Base-by-base conservation (phyloP, 1,284 basidiomycete species). In the Irpex lacteus region DNA sequence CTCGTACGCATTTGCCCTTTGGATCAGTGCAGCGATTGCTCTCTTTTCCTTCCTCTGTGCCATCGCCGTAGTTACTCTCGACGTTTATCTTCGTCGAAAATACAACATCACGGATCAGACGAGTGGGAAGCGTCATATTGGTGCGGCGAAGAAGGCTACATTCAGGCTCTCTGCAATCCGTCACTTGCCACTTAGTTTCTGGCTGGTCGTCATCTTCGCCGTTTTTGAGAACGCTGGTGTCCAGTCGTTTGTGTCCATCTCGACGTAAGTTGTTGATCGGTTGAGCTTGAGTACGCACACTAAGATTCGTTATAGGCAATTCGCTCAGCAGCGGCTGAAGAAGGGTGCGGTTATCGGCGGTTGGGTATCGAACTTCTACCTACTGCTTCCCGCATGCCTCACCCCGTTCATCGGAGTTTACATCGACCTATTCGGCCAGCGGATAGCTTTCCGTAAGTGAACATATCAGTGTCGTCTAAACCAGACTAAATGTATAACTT, bases 291-390 rank as follows among this genome's bases (percentile, higher is more conserved):
- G 71, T 36, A 54, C 52, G 18, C 49, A 8, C 18, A 59, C 38
- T 53, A 15, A 47, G n/a, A 3, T 5, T 60, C 3, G 53, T 13
- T 18, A 5, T 50, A 75, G 74, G 37, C 79, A 81, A 75, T 79
- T 80, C 63, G 77, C 79, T 11, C 80, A 81, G 65, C 80, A 81
- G 66, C 73, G 80, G 3, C 69, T 81, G 58, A 73, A 80, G 70
- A 79, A 80, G 69, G 80, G 80, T 50, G 80, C 80, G n/a, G 77
- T 81, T 60, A 75, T 81, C 50, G 79, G 78, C 15, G 80, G 80
- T 63, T 81, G 80, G 80, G 80, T 81, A n/a, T 80, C 80, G 4
- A 80, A 78, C 66, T 78, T 81, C 71, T 81, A 81, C 70, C 71
- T 81, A 49, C 72, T 81, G 38, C 75, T 81, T 2, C 80, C 80